Conservation (phyloP, 2,329 filamentous ascomycete species). For the Ceratocystis cubensis region DNA sequence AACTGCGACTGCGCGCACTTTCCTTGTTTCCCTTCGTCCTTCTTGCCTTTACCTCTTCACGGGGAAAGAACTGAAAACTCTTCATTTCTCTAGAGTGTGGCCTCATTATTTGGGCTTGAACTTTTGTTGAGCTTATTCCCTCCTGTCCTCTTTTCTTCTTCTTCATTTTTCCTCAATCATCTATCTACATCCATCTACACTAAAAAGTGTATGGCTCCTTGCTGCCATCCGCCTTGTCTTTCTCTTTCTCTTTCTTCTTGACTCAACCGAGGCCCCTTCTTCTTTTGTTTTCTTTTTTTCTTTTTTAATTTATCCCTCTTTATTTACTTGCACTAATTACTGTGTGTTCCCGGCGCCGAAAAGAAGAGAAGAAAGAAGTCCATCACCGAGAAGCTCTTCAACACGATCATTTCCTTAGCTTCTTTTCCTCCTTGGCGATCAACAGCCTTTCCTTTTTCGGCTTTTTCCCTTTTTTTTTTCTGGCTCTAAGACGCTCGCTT, state of each 20-base stretch:
- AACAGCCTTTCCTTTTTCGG: conserved; percentile 3
- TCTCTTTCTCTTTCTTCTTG: background rate
- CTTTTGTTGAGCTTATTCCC: background rate
- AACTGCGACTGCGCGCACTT: background rate
- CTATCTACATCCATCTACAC: conserved; percentile 4
- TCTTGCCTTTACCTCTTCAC: background rate
- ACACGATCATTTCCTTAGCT: background rate
- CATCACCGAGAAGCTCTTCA: conserved; percentile 1
- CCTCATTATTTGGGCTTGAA: background rate
- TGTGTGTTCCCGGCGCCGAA: background rate
- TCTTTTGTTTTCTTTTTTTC: background rate
- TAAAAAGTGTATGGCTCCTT: background rate
- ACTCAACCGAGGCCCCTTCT: background rate
- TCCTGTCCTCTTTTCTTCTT: background rate
- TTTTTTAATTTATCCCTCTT: conserved; percentile 6
- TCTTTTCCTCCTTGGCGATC: background rate
- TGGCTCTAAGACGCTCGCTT: background rate
- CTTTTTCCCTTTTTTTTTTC: background rate
- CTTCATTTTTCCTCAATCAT: background rate
- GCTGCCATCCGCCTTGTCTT: background rate
- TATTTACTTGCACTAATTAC: conserved; percentile 8
- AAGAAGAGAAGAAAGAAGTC: background rate
- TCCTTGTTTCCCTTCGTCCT: background rate
- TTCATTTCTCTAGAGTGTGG: background rate
- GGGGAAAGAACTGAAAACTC: conserved; percentile 8